phyloP scores from a whole-genome alignment of 768 basidiomycete genomes.

The Mycena latifolia region DNA sequence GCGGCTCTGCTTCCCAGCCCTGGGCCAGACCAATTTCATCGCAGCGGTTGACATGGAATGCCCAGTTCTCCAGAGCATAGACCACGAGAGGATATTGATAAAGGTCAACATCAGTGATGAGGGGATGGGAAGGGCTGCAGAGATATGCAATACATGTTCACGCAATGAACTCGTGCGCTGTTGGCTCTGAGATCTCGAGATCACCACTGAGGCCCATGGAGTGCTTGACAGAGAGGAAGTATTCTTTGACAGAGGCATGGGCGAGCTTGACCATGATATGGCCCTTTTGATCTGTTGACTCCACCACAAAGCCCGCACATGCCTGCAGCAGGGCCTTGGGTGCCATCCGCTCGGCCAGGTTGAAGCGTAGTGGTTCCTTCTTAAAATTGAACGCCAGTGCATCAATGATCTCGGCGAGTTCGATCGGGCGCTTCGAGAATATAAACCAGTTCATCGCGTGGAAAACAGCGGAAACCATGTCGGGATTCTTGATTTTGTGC shows the following conservation, averaged over 20 bases:
- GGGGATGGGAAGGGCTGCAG: conserved; percentile 1
- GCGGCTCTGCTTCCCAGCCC: too few species aligned
- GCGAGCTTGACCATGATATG: neutral
- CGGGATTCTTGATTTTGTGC: conserved; percentile 30
- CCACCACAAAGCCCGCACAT: conserved; percentile 5
- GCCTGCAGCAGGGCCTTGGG: neutral
- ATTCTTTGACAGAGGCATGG: conserved; percentile 12
- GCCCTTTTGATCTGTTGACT: neutral
- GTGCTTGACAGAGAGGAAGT: too few species aligned
- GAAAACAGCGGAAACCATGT: conserved; percentile 26
- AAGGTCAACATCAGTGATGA: neutral
- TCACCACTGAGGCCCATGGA: neutral
- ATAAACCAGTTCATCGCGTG: conserved; percentile 38
- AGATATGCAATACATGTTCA: conserved; percentile 14
- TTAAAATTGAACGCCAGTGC: conserved; percentile 37
- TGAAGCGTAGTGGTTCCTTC: conserved; percentile 14
- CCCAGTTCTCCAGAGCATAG: too few species aligned
- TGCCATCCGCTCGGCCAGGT: conserved; percentile 13
- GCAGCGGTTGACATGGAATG: neutral
- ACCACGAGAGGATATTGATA: too few species aligned
- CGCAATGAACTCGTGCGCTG: conserved; percentile 15
- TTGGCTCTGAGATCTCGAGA: neutral
- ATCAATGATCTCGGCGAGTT: conserved; percentile 37
- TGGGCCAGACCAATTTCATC: neutral
- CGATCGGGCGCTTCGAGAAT: conserved; percentile 31